Conservation (phyloP, 345 rosid genomes). For the Heritiera fomes region DNA sequence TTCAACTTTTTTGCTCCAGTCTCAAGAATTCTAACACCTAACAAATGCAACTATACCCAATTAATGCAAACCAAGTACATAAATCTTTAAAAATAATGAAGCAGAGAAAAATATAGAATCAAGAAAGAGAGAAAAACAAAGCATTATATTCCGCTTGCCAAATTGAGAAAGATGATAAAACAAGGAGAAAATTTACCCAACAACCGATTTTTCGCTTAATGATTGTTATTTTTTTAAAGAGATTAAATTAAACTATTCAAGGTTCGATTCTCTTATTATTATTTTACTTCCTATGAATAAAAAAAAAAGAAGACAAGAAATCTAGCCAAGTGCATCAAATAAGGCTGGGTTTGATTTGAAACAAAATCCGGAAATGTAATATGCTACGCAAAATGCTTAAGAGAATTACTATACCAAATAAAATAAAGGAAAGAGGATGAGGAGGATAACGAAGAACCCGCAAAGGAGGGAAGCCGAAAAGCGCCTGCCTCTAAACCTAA, state of each 20-base stretch:
- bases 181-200: too few species aligned
- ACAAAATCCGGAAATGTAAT: not conserved
- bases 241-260: too few species aligned
- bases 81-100: not conserved
- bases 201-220: too few species aligned
- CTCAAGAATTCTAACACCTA: not conserved
- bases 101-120: not conserved
- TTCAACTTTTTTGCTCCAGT: not conserved
- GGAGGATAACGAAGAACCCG: conserved; percentile 32
- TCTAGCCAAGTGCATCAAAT: not conserved
- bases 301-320: too few species aligned
- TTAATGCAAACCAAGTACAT: not conserved
- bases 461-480: conserved; percentile 24
- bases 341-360: not conserved
- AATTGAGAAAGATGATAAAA: not conserved
- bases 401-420: not conserved
- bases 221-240: too few species aligned
- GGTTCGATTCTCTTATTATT: too few species aligned
- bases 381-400: not conserved
- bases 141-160: not conserved
- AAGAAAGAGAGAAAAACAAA: not conserved
- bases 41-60: not conserved
- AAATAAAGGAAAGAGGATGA: conserved; percentile 4
- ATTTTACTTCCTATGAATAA: too few species aligned
- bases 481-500: not conserved